Base-by-base conservation (phyloP, 208 protist genomes). In the Sergeia podlipaevii region DNA sequence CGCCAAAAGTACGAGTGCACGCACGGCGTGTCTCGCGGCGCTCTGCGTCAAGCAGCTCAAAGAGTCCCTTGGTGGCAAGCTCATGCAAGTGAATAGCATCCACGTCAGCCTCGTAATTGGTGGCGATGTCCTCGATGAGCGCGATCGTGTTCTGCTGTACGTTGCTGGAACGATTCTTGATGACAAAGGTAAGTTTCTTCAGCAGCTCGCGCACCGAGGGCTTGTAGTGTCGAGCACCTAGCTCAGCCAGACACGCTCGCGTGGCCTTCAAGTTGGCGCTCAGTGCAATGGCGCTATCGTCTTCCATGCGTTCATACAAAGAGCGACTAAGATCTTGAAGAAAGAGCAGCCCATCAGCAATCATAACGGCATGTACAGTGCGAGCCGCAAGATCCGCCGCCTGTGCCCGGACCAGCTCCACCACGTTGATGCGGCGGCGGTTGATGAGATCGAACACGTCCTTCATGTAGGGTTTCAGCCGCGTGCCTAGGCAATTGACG, bases 41-140 rank as follows among this genome's bases (percentile, higher is more conserved):
- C 60, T 98, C 96, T 6, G 98, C 95, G 74, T 99, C 99, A 3
- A 99, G 84, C 59, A 99, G 84, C 46, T 99, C 98, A 13, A 99
- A 89, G 4, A 99, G 80, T 39, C 99, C 97, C 47, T 99, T 99
- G 23, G 98, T 99, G 10, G 99, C 83, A 17, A 99, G 81, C 36
- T 98, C 98, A 89, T 82, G 97, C 76, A 75, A 95, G 92, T 92
- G 78, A 48, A 92, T 88, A 11, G 84, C 72, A 24, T 92, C 82
- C 29, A 95, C 84, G 47, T 88, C 84, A 23, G 70, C 69, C 41
- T 86, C 76, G 59, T 80, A 86, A 50, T 89, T 65, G 10, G 70
- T 80, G 13, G 98, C 98, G 58, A 99, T 99, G 62, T 94, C 79
- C 39, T 98, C 98, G 24, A 99, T 93, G 6, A 99, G 89, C 23